Conservation (phyloP, 208 protist species). For the Acanthamoeba castellanii region DNA sequence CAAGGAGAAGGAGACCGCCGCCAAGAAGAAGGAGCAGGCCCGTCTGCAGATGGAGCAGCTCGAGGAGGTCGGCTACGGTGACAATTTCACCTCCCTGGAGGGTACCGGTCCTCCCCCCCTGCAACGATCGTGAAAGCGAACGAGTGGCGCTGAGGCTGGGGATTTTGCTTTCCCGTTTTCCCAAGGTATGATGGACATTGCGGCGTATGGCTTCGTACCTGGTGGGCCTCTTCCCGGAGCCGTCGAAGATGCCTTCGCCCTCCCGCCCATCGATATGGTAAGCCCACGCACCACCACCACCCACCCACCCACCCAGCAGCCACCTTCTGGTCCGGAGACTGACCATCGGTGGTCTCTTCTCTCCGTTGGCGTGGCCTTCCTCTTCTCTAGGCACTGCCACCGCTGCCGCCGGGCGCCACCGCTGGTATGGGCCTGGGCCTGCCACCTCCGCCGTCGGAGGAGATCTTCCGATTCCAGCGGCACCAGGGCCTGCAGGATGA, state of each 20-base stretch:
- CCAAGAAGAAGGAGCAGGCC: not conserved
- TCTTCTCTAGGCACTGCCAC: not conserved
- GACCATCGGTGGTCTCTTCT: not conserved
- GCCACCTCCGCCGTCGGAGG: not conserved
- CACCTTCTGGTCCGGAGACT: too few species aligned
- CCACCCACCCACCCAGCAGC: too few species aligned
- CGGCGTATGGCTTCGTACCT: not conserved
- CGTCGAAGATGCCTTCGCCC: constrained; percentile 53
- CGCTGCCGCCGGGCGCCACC: constrained; percentile 2
- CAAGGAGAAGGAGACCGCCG: not conserved
- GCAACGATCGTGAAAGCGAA: not conserved
- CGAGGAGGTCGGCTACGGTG: constrained; percentile 42
- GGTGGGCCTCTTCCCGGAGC: not conserved
- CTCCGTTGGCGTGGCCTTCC: not conserved
- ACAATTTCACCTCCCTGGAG: not conserved
- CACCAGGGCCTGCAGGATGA: not conserved
- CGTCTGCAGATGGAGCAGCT: constrained; percentile 43
- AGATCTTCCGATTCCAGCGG: not conserved
- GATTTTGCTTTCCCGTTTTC: not conserved
- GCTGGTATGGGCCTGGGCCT: not conserved
- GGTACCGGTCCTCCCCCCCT: not conserved
- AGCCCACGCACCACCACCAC: too few species aligned
- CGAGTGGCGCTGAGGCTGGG: not conserved
- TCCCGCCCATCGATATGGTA: constrained; percentile 52
- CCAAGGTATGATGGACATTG: not conserved